Evolutionary conservation across 2,329 filamentous ascomycete genomes (phyloP), one percentile per base, ranked within the genome.

Genomic region (Trichoderma hamatum): DNA sequence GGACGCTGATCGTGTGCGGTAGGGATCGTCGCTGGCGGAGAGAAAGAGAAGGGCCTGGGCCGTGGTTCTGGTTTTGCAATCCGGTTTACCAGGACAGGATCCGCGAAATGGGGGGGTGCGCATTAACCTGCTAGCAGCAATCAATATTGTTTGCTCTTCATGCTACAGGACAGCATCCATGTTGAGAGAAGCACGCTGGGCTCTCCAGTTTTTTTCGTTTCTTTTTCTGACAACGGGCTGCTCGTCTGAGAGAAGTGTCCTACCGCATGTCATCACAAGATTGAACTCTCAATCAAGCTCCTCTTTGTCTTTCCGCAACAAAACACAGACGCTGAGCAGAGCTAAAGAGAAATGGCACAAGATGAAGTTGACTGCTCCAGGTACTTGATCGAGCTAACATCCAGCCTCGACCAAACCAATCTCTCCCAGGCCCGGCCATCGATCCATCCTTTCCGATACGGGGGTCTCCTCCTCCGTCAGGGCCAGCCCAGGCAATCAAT

Each of bases 1-100:
- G 70, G 63, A 39, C 60, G 70, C 59, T 69, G 63, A 69, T 72
- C 70, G 70, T 58, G 70, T 71, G 71, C 54, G 71, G 71, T 66
- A 72, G 70, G 71, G 71, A 72, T 72, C 71, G 71, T 70, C 71
- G 58, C 71, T 56, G 70, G 68, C 66, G 61, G 62, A 64, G 59
- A 55, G 59, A 13, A 30, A 32, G 16, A 24, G 49, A 56, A 49
- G 34, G 60, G 46, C 36, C 59, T 55, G 58, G 51, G 43, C n/a
- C 19, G 46, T 28, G 28, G 46, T 54, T 68, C 58, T 43, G 58
- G 55, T 67, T 58, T 52, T 32, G 39, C 49, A 64, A 63, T 52
- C 62, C 62, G 62, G 62, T 65, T 67, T 67, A 46, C 39, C 26
- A 30, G 32, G 39, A 43, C 13, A 30, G 32, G 21, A 39, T 43